Evolutionary conservation across 2,329 filamentous ascomycete genomes (phyloP), one percentile per base, ranked within the genome.

Genomic region (Beauveria brongniartii): DNA sequence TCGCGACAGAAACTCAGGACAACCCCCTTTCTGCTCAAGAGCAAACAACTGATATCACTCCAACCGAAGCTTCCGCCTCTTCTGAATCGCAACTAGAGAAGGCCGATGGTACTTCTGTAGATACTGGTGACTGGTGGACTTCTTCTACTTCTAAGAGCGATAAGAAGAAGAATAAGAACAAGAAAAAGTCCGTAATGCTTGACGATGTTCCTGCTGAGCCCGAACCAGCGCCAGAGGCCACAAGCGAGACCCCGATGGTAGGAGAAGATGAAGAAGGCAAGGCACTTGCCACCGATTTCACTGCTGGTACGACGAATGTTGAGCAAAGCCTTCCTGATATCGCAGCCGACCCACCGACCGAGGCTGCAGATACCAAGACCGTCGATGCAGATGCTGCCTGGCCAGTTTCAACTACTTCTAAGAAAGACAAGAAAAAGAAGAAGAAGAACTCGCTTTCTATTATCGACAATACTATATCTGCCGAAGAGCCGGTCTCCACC

Each of bases 141-240:
- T 65, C 69, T 66, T 65, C 69, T 66, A 67, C 63, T 62, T 67
- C 69, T 55, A 67, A 71, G 62, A 71, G 69, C 61, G 68, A 71
- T 61, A 71, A 73, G 62, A 69, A 69, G 58, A 69, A 74, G 28
- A 51, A 34, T 0, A 51, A 51, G 63, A 72, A 72, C 58, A 55
- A 48, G 50, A 61, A 55, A 44, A 62, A 41, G 43, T 43, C 60
- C 2, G 18, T 55, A 18, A n/a, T 6, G 24, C 55, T n/a, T 14
- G 46, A 51, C 9, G 34, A 50, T 9, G 30, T n/a, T n/a, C 9
- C 22, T 50, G 8, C 30, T 30, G 43, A 41, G 30, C 44, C 41
- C 12, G 18, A 58, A 30, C 8, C 30, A 28, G 34, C 34, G 43
- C 1, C 43, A 30, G 53, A 50, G 28, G n/a, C 24, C n/a, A 10